phyloP scores from a whole-genome alignment of 345 rosid species.

The Linum usitatissimum region DNA sequence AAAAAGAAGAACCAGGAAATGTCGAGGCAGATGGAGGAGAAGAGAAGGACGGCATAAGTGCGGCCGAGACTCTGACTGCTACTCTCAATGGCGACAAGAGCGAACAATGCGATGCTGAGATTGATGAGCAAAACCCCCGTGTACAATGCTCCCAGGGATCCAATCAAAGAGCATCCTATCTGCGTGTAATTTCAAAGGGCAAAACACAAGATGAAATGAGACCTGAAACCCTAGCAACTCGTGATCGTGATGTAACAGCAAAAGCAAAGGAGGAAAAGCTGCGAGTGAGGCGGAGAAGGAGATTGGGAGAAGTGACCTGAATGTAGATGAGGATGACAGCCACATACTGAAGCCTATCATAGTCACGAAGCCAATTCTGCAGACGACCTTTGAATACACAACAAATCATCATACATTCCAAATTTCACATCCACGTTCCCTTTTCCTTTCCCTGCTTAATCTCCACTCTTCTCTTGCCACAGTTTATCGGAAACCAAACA shows the following conservation, averaged over 20 bases:
- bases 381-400: conserved; percentile 33
- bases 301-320: conserved; percentile 33
- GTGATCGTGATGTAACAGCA: not conserved
- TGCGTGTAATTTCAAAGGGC: conserved; percentile 3
- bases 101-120: conserved; percentile 67
- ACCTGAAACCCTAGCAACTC: not conserved
- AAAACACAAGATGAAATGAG: not conserved
- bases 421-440: not conserved
- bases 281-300: not conserved
- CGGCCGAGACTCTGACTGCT: conserved; percentile 73
- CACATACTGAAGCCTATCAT: conserved; percentile 51
- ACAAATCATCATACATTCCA: conserved; percentile 20
- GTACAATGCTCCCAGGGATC: conserved; percentile 81
- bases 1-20: conserved; percentile 65
- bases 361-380: conserved; percentile 55
- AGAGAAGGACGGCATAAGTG: conserved; percentile 71
- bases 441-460: not conserved
- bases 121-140: conserved; percentile 67
- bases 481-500: not conserved
- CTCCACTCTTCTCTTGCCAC: not conserved
- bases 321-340: conserved; percentile 71
- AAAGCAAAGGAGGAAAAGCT: not conserved
- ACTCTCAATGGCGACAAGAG: conserved; percentile 80
- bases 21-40: conserved; percentile 53
- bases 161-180: conserved; percentile 82